A percentile compares a stretch with the other conserved stretches of the same genome.
phyloP scores from a whole-genome alignment of 306 rosid genomes.

The Castanospermum australe region DNA sequence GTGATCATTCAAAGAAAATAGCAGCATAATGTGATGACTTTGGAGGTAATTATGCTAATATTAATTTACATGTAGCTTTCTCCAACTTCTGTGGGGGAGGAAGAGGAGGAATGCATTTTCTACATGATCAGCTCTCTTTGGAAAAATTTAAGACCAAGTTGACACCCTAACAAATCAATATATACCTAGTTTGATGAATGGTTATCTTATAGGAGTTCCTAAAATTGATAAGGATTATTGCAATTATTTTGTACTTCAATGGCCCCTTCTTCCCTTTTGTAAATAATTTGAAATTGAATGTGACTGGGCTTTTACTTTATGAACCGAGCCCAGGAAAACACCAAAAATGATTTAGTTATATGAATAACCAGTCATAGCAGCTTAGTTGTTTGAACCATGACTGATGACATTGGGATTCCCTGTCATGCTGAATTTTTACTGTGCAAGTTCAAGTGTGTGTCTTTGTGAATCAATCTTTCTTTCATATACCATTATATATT shows the following conservation, averaged over 20 bases:
- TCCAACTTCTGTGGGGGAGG: neutral
- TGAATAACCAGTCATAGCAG: neutral
- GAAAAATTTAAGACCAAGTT: neutral
- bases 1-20: constrained; percentile 37
- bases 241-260: neutral
- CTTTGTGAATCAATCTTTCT: neutral
- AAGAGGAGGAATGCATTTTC: constrained; percentile 1
- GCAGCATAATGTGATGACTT: constrained; percentile 22
- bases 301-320: neutral
- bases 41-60: constrained; percentile 29
- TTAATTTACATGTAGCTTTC: neutral
- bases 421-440: neutral
- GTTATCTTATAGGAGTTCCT: neutral
- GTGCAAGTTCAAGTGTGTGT: neutral
- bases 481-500: neutral
- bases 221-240: neutral
- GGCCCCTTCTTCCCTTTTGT: no score
- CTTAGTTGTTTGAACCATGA: neutral
- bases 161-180: neutral
- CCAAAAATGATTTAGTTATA: neutral
- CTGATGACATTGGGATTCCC: neutral
- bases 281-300: no score
- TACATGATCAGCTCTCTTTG: neutral
- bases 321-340: neutral
- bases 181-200: neutral